Evolutionary conservation across 2,329 filamentous ascomycete species (phyloP), one percentile per base, ranked within the genome.

Genomic region (Aspergillus luchuensis): DNA sequence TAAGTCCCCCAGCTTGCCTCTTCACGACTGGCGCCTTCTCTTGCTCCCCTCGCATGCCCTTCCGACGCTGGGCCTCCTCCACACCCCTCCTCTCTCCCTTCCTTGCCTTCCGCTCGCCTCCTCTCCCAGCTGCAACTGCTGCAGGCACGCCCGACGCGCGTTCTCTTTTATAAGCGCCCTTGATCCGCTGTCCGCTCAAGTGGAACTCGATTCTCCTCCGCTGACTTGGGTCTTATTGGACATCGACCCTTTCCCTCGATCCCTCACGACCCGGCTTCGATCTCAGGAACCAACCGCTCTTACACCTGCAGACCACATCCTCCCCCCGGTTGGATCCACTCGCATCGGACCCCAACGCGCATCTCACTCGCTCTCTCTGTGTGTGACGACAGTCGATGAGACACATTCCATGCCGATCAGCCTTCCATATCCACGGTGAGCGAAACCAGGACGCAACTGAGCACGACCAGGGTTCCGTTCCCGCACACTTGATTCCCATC

Each of bases 111-210:
- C 50, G 49, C 59, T 39, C 36, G 64, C 63, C 33, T 36, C 49
- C 56, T 62, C 28, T 30, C 41, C 2, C 21, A 45, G 57, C 51
- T 38, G 59, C 58, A 60, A 57, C 60, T 49, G 58, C 53, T 48
- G 60, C 59, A 66, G 61, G 57, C 63, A 64, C 65, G 47, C 56
- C 61, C 60, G 57, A 63, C 63, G 63, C 66, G 65, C 57, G 61
- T 63, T 64, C 50, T 57, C 41, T 59, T 50, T 63, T 52, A 49
- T 59, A 67, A 60, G 47, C 36, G 33, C 56, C 48, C n/a, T 39
- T 56, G 8, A 51, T 28, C 43, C 55, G 57, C 36, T 55, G 45
- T 41, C 23, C n/a, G n/a, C 47, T 50, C 47, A 50, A 28, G 25
- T 50, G 25, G 7, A 56, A 45, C 53, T 56, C n/a, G 25, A 10